Percentiles rank a stretch among this genome's conserved stretches.
phyloP scores from a whole-genome alignment of 192 early-diverging fungal species.

The Podila epicladia region DNA sequence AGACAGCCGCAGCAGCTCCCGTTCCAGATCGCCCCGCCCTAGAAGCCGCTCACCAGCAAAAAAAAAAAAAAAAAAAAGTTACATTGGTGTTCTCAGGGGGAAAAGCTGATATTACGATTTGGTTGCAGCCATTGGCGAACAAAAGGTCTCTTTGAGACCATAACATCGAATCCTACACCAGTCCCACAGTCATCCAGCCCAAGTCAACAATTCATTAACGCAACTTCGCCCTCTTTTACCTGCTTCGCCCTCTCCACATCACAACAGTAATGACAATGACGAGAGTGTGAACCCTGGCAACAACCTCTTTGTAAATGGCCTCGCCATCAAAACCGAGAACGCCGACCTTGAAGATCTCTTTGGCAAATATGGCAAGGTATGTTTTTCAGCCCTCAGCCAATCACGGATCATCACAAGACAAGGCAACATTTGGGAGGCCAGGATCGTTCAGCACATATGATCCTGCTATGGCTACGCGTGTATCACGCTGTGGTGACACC shows the following conservation, averaged over 20 bases:
- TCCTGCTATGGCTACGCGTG: background rate
- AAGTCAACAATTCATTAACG: too few species aligned
- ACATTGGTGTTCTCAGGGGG: background rate
- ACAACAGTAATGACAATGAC: constrained; percentile 36
- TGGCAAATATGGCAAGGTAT: constrained; percentile 77
- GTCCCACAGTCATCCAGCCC: too few species aligned
- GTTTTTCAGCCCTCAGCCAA: background rate
- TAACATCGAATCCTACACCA: too few species aligned
- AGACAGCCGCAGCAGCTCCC: constrained; percentile 37
- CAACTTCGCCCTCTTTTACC: constrained; percentile 7
- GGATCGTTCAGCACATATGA: background rate
- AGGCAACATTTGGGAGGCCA: background rate
- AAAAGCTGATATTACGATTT: too few species aligned
- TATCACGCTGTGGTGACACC: background rate
- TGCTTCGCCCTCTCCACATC: constrained; percentile 9
- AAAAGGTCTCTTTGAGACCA: too few species aligned
- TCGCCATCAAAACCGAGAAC: constrained; percentile 66
- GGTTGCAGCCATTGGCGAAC: background rate
- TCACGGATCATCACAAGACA: background rate
- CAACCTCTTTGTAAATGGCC: constrained; percentile 81
- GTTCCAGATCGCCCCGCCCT: constrained; percentile 47
- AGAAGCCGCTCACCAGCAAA: constrained; percentile 48
- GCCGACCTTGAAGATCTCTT: constrained; percentile 76
- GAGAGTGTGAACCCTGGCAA: constrained; percentile 67
- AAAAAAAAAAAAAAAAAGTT: too few species aligned